Evolutionary conservation across 192 early-diverging fungal species (phyloP), one percentile per base, ranked within the genome.

Genomic region (Gonapodya prolifera): DNA sequence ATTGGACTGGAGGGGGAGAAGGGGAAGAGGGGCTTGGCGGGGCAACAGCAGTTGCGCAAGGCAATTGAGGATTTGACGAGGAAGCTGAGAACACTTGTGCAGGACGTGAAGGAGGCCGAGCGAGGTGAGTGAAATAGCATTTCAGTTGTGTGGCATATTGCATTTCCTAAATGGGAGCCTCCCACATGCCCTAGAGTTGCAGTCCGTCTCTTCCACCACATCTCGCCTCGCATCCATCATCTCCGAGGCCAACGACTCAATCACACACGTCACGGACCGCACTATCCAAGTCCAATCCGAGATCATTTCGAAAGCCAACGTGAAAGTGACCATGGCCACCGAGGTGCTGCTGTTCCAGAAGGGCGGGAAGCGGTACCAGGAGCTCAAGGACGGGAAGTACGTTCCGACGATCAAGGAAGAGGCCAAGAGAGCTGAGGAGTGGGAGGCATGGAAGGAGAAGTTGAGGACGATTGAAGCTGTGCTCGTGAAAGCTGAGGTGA

Each of bases 11-110:
- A n/a, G 78, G 28, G 79, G 79, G 35, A 78, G 83, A 28, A 86
- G 85, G 86, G 86, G n/a, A 87, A 84, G 61, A 86, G 86, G 0
- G 81, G 81, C 29, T n/a, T n/a, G n/a, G n/a, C n/a, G n/a, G 82
- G 85, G 1, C 86, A 87, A 73, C 70, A 80, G 0, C 34, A 80
- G 34, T 80, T 89, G 18, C 84, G 86, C 78, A 89, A 89, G 75
- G 81, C 78, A 30, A 89, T 89, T 75, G 78, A 81, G 32, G 88
- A 89, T 34, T 78, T 89, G 35, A 80, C 77, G 30, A 88, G 84
- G 77, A 86, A 85, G 76, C 82, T 88, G 33, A 77, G 82, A 61
- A 35, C 70, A 77, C 84, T 85, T 1, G 34, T 86, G 31, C 79
- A 77, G 35, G 88, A 89, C 79, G 79, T 89, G 34, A 77, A 78